These are phyloP conservation scores for Saposhnikovia divaricata DNA, from an alignment of 129 eudicot species.

Conservation along the genomic window DNA sequence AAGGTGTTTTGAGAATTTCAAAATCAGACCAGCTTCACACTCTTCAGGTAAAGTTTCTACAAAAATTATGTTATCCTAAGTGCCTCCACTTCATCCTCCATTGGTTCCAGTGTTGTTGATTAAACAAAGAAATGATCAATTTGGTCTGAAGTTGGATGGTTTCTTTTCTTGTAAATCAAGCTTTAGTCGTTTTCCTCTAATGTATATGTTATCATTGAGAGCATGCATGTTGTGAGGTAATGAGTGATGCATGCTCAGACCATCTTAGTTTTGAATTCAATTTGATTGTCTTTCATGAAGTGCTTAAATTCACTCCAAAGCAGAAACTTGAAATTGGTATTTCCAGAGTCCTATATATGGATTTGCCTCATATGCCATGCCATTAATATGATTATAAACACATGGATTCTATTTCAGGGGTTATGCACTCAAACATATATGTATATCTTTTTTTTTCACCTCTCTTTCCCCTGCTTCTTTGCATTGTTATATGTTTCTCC, in stretches of 20 bases:
- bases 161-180: not conserved
- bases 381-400: not conserved
- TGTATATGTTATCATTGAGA: not conserved
- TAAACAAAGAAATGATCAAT: not conserved
- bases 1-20: conserved; percentile 62
- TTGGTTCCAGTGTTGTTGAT: not conserved
- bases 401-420: not conserved
- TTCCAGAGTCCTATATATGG: not conserved
- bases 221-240: not conserved
- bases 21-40: conserved; percentile 82
- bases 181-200: not conserved
- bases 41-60: conserved; percentile 49
- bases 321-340: not conserved
- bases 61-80: too few species aligned
- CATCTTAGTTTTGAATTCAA: not conserved
- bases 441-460: not conserved
- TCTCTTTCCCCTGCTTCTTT: not conserved
- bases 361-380: not conserved
- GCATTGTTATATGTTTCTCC: not conserved
- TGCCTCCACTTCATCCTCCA: not conserved
- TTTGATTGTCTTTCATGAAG: not conserved
- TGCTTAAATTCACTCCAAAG: not conserved
- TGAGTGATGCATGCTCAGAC: not conserved
- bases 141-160: not conserved
- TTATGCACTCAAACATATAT: not conserved